A percentile compares a stretch with the other conserved stretches of the same genome.
Conservation (phyloP, 1,284 basidiomycete genomes). For the Flammula alnicola region DNA sequence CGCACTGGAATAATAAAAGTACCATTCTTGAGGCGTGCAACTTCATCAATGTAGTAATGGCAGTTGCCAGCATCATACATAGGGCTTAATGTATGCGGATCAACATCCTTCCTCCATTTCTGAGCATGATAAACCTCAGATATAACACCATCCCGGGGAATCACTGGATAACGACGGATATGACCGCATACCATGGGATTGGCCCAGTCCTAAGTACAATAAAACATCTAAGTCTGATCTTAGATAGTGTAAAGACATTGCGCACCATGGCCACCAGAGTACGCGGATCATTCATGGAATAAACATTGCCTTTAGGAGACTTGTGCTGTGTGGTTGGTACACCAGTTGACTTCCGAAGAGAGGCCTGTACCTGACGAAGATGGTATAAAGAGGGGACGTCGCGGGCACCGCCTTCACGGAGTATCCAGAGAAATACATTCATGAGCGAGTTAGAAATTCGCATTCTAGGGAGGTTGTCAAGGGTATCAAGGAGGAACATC, state of each 20-base stretch:
- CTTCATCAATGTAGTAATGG: conserved; percentile 35
- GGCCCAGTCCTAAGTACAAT: conserved; percentile 29
- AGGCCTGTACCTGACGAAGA: conserved; percentile 30
- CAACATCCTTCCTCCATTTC: conserved; percentile 31
- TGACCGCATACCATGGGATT: conserved; percentile 27
- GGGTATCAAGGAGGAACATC: conserved; percentile 23
- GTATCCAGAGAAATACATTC: conserved; percentile 32
- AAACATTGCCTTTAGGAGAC: conserved; percentile 33
- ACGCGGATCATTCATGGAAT: conserved; percentile 26
- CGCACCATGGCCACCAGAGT: conserved; percentile 28
- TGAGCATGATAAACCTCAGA: conserved; percentile 33
- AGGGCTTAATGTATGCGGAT: conserved; percentile 31
- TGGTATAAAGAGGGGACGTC: conserved; percentile 24
- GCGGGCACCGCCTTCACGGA: conserved; percentile 26
- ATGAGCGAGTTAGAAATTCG: conserved; percentile 30
- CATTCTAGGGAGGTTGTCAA: conserved; percentile 25
- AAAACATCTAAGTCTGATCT: conserved; percentile 14
- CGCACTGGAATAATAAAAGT: conserved; percentile 28
- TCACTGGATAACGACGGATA: conserved; percentile 28
- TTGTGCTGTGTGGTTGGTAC: conserved; percentile 15
- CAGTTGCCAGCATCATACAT: conserved; percentile 27
- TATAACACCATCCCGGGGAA: conserved; percentile 27
- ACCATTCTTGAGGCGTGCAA: conserved; percentile 23
- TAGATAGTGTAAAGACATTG: not conserved
- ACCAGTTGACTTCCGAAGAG: conserved; percentile 20